Conservation (phyloP, 345 rosid genomes). For the Eutrema yunnanense region DNA sequence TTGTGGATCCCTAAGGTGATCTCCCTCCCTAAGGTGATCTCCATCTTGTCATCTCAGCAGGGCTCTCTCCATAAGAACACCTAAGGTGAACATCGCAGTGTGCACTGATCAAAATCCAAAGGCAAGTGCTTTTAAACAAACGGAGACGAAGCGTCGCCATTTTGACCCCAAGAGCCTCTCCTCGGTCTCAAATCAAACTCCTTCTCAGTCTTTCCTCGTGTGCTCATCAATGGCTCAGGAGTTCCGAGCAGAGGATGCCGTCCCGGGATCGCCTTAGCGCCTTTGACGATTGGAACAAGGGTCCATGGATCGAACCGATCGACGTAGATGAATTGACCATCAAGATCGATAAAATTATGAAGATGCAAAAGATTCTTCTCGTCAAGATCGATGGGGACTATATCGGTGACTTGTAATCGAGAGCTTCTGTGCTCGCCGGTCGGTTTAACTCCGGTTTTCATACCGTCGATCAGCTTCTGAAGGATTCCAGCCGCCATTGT, state of each 20-base stretch:
- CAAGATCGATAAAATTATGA: too few species aligned
- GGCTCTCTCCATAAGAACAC: constrained; percentile 62
- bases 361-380: constrained; percentile 92
- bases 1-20: too few species aligned
- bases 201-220: constrained; percentile 45
- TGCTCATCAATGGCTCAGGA: constrained; percentile 78
- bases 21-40: too few species aligned
- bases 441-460: constrained; percentile 80
- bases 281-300: constrained; percentile 80
- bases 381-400: constrained; percentile 92
- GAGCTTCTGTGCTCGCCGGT: constrained; percentile 88
- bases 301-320: constrained; percentile 88
- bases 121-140: constrained; percentile 68
- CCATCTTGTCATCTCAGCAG: constrained; percentile 44
- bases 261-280: constrained; percentile 84
- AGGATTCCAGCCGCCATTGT: constrained; percentile 83
- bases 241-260: constrained; percentile 86
- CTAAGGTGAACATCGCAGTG: constrained; percentile 40
- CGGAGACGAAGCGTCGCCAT: constrained; percentile 51
- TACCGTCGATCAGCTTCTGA: constrained; percentile 68
- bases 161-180: constrained; percentile 89
- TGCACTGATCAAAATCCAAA: constrained; percentile 77
- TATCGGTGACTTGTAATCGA: constrained; percentile 81
- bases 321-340: constrained; percentile 81
- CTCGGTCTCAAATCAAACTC: constrained; percentile 38